These are phyloP conservation scores for Chlorella ohadii DNA, from an alignment of 139 green algal species.

Conservation along the genomic window DNA sequence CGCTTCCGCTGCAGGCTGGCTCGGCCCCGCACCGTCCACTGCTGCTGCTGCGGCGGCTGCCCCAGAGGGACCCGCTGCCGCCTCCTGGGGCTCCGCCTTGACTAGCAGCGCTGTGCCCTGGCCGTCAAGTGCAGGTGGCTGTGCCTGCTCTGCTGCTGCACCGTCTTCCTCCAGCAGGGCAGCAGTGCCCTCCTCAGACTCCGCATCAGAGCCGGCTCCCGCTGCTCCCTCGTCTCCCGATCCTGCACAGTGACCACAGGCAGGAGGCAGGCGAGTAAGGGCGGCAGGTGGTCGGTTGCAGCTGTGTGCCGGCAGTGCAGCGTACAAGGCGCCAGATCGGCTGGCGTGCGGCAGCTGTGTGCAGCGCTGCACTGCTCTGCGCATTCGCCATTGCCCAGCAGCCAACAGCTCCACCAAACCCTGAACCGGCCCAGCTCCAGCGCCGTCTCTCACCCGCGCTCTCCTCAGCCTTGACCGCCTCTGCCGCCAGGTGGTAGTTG, in stretches of 20 bases:
- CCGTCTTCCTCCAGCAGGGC: slow-evolving; percentile 17
- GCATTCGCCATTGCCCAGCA: no score
- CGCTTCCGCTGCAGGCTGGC: slow-evolving; percentile 4
- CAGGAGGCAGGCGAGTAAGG: neutral
- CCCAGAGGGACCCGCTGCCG: no score
- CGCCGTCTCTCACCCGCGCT: neutral
- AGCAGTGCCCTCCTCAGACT: neutral
- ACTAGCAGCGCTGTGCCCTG: slow-evolving; percentile 4
- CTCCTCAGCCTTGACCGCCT: neutral
- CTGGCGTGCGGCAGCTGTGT: no score
- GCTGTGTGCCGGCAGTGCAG: no score
- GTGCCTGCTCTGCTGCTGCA: neutral
- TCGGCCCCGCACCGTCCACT: neutral
- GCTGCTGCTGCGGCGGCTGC: neutral
- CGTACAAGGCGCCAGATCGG: no score
- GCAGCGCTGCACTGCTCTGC: no score
- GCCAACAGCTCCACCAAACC: neutral
- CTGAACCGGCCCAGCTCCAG: no score
- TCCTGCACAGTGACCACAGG: neutral
- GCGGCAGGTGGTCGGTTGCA: no score
- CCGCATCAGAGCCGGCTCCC: neutral
- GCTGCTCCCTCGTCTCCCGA: neutral
- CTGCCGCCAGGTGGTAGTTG: slow-evolving; percentile 33
- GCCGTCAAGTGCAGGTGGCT: neutral
- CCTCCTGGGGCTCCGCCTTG: neutral